Evolutionary conservation across 345 rosid species (phyloP).

Genomic region (Lagerstroemia speciosa): DNA sequence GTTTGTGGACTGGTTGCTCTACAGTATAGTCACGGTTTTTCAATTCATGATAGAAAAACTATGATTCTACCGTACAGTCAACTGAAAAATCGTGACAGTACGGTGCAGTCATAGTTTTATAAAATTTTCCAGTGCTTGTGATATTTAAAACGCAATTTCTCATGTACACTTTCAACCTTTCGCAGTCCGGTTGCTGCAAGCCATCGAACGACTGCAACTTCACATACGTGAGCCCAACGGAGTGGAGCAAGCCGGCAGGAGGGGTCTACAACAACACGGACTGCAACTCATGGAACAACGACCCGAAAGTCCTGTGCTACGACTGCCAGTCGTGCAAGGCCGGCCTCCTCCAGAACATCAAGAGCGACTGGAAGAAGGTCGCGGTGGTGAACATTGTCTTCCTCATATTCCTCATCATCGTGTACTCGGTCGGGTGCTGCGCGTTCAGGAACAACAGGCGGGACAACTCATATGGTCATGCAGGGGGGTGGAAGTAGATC

Average conservation of each 20-base stretch:
- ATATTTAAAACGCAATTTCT: background rate
- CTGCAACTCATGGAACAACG: conserved; percentile 46
- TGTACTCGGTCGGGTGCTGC: conserved; percentile 74
- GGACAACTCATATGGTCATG: conserved; percentile 25
- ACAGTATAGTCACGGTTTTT: too few species aligned
- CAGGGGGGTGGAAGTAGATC: conserved; percentile 2
- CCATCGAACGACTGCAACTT: conserved; percentile 67
- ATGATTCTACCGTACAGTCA: too few species aligned
- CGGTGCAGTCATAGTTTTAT: too few species aligned
- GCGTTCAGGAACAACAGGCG: conserved; percentile 73
- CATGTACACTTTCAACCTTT: background rate
- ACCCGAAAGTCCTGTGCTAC: conserved; percentile 40
- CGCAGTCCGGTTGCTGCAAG: conserved; percentile 93
- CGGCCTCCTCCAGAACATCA: conserved; percentile 66
- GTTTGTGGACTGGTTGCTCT: too few species aligned
- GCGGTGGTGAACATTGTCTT: conserved; percentile 54
- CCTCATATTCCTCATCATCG: conserved; percentile 59
- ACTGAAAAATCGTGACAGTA: too few species aligned
- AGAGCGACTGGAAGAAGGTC: conserved; percentile 64
- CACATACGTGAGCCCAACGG: conserved; percentile 41
- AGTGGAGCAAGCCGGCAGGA: conserved; percentile 34
- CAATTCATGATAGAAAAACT: too few species aligned
- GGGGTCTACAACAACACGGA: conserved; percentile 31
- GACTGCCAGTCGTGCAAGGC: conserved; percentile 85
- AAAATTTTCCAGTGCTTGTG: too few species aligned